Evolutionary conservation across 1,284 basidiomycete genomes (phyloP).

Genomic region (Ustilago crameri): DNA sequence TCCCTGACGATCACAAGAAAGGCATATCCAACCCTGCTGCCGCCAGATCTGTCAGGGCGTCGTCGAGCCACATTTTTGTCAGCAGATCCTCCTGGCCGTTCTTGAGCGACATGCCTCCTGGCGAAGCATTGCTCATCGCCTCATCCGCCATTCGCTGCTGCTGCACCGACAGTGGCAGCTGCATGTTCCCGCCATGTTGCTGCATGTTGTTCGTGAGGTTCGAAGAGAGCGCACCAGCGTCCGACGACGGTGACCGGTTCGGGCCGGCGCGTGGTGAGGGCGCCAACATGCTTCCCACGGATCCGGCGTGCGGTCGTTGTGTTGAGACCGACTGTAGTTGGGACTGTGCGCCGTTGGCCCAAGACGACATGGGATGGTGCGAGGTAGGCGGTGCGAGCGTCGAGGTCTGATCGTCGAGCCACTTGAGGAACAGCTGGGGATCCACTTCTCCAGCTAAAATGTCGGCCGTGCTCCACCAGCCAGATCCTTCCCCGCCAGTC

Average conservation of each 20-base stretch:
- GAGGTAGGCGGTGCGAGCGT: conserved; percentile 38
- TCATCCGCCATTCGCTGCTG: background rate
- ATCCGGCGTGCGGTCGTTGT: conserved; percentile 14
- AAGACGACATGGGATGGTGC: conserved; percentile 40
- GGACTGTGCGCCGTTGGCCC: conserved; percentile 23
- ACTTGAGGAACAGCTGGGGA: conserved; percentile 44
- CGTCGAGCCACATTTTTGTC: conserved; percentile 50
- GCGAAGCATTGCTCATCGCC: background rate
- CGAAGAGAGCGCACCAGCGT: conserved; percentile 5
- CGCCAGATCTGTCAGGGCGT: conserved; percentile 43
- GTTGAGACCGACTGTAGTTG: conserved; percentile 1
- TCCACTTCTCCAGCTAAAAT: conserved; percentile 48
- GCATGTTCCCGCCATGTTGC: background rate
- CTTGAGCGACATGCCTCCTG: conserved; percentile 1
- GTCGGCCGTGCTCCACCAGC: conserved; percentile 51
- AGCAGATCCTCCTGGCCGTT: conserved; percentile 36
- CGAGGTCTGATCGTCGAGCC: conserved; percentile 50
- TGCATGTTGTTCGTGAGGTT: background rate
- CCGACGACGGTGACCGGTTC: conserved; percentile 15
- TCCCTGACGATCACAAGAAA: conserved; percentile 20
- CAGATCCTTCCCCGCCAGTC: conserved; percentile 25
- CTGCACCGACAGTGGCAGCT: conserved; percentile 4
- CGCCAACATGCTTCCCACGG: conserved; percentile 13
- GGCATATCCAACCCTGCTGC: conserved; percentile 49
- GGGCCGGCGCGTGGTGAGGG: background rate